Evolutionary conservation across 2,329 filamentous ascomycete genomes (phyloP), one percentile per base, ranked within the genome.

Genomic region (Dactylellina parvicollis): DNA sequence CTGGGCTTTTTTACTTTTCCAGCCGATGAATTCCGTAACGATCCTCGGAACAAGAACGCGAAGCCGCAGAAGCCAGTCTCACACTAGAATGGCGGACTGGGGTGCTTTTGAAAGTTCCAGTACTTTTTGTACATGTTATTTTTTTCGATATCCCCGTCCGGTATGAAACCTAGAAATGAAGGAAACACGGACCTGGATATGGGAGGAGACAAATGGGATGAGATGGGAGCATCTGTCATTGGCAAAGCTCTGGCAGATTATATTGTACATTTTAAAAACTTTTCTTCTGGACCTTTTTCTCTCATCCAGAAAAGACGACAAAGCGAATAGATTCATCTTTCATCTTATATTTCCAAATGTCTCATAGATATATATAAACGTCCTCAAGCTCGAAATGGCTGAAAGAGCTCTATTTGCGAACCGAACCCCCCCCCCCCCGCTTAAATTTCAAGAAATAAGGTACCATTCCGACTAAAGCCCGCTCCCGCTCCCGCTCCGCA

Each of bases 1-100:
- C n/a, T 44, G 75, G 74, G 79, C 80, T 71, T 80, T 77, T 28
- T 71, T 66, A 75, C 52, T 9, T 44, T 24, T 54, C 76, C 79
- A 98, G 94, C 88, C 85, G 91, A 91, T 79, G 92, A 98, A 85
- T 97, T 87, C 88, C 96, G 93, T 89, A 96, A 96, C 86, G 94
- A 98, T 84, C 92, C 93, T 77, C 89, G 93, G 83, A 97, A 97
- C 87, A 89, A 88, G 77, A 84, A 85, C 60, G 79, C 79, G 52
- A 82, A 81, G 78, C 66, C 66, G 26, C 24, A 40, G 28, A 71
- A 71, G 42, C 56, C 56, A 28, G 66, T 26, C n/a, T 55, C 66
- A 30, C 66, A 71, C n/a, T 71, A 71, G 42, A 26, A 69, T 46
- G 54, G 62, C 36, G 32, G 20, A 34, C 34, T 52, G 1, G 62